Conservation (phyloP, 2,329 filamentous ascomycete genomes). For the Blastomyces gilchristii region DNA sequence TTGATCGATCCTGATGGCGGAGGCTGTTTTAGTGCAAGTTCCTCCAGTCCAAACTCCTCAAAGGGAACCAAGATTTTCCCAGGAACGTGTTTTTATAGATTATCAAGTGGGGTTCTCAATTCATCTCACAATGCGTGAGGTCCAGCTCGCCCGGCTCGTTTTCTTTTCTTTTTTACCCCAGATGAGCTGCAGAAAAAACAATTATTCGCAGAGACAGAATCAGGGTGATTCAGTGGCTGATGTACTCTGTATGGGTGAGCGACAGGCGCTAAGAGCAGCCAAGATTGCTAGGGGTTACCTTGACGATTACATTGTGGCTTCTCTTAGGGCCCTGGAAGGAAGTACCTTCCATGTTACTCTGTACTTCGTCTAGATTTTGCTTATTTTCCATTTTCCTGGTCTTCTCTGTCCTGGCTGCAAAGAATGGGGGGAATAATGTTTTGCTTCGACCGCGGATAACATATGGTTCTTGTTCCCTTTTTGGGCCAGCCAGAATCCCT, state of each 20-base stretch:
- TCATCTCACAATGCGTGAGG: not conserved
- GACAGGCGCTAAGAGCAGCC: not conserved
- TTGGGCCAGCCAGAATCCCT: not conserved
- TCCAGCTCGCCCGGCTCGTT: not conserved
- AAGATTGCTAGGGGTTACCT: not conserved
- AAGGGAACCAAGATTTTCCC: not conserved
- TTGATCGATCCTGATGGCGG: not conserved
- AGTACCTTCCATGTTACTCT: not conserved
- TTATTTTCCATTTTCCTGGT: not conserved
- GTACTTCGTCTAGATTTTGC: not conserved
- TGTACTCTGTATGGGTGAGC: not conserved
- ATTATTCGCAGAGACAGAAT: not conserved
- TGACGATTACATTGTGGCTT: not conserved
- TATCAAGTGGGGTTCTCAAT: not conserved
- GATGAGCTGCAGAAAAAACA: not conserved
- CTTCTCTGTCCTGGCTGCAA: not conserved
- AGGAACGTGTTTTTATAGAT: not conserved
- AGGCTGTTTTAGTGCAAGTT: not conserved
- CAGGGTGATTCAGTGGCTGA: not conserved
- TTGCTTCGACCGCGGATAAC: not conserved
- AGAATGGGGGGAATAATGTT: not conserved
- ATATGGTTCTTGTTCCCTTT: not conserved
- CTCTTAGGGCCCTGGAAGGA: not conserved
- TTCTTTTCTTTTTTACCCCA: not conserved
- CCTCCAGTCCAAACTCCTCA: not conserved